These are phyloP conservation scores for Globisporangium parvum DNA, from an alignment of 352 stramenopile species.

Conservation along the genomic window DNA sequence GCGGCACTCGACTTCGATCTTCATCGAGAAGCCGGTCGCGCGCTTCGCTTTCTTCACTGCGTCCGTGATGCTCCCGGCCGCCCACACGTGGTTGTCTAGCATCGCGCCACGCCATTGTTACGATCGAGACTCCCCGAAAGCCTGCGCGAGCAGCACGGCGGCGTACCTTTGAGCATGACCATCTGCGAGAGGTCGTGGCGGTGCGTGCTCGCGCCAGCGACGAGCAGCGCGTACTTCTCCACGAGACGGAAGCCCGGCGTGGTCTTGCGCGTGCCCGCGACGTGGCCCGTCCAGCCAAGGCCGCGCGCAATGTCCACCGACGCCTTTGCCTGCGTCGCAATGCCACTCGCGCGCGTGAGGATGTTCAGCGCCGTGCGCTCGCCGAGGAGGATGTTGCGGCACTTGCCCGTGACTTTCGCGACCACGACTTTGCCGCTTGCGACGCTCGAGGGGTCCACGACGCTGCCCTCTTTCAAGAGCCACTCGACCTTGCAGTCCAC, in stretches of 20 bases:
- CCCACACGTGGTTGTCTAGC: conserved; percentile 97
- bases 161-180: conserved; percentile 97
- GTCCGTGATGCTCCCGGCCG: conserved; percentile 91
- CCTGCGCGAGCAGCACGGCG: too few relatives aligned
- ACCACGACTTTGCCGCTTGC: conserved; percentile 84
- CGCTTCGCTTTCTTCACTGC: conserved; percentile 90
- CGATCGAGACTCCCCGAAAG: too few relatives aligned
- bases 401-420: conserved; percentile 92
- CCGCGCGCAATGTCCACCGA: conserved; percentile 58
- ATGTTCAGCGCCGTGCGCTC: conserved; percentile 98
- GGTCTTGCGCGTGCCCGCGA: conserved; percentile 97
- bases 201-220: conserved; percentile 92
- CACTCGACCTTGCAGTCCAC: conserved; percentile 91
- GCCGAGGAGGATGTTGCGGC: conserved; percentile 91
- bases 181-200: conserved; percentile 98
- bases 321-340: conserved; percentile 86
- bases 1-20: conserved; percentile 98
- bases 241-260: conserved; percentile 97
- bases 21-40: conserved; percentile 96
- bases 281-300: conserved; percentile 88
- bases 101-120: too few relatives aligned
- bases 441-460: conserved; percentile 35
- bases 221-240: conserved; percentile 98
- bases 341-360: conserved; percentile 92
- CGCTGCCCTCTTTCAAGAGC: conserved; percentile 70